A percentile compares a stretch with the other conserved stretches of the same genome.
Evolutionary conservation across 768 basidiomycete species (phyloP).

Genomic region (Tricholoma sp.): DNA sequence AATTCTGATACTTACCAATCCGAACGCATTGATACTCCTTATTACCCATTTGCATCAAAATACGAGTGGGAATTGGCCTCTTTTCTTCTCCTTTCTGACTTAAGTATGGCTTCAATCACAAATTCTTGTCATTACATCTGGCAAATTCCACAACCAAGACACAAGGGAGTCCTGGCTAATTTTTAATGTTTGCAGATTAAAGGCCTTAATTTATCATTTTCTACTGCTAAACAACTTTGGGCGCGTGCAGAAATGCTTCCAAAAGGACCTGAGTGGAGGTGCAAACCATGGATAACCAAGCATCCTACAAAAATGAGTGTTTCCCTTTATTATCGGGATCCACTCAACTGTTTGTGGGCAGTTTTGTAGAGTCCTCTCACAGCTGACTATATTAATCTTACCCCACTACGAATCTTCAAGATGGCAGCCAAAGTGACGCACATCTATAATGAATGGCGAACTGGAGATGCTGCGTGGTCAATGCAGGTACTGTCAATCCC

Average conservation of each 20-base stretch:
- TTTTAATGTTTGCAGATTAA: slow-evolving; percentile 6
- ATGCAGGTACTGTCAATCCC: not conserved
- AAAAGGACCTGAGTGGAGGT: not conserved
- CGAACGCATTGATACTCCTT: slow-evolving; percentile 17
- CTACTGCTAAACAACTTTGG: not conserved
- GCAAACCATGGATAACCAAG: not conserved
- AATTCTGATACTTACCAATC: slow-evolving; percentile 18
- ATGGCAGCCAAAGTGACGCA: slow-evolving; percentile 6
- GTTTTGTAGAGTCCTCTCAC: slow-evolving; percentile 22
- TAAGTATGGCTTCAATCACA: slow-evolving; percentile 25
- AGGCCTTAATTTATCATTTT: not conserved
- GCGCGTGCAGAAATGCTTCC: not conserved
- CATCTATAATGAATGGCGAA: not conserved
- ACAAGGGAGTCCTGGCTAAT: not conserved
- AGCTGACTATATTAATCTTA: slow-evolving; percentile 19
- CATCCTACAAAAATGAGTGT: not conserved
- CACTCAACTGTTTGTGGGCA: slow-evolving; percentile 22
- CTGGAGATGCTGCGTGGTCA: not conserved
- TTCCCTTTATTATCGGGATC: not conserved
- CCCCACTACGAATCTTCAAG: slow-evolving; percentile 10
- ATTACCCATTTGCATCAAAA: slow-evolving; percentile 26
- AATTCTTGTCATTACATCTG: slow-evolving; percentile 22
- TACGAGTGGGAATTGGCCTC: slow-evolving; percentile 29
- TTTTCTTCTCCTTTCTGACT: slow-evolving; percentile 20
- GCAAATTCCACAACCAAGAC: slow-evolving; percentile 9